Evolutionary conservation across 805 yeast species (phyloP).

Genomic region (Barnettozyma wickerhamii): DNA sequence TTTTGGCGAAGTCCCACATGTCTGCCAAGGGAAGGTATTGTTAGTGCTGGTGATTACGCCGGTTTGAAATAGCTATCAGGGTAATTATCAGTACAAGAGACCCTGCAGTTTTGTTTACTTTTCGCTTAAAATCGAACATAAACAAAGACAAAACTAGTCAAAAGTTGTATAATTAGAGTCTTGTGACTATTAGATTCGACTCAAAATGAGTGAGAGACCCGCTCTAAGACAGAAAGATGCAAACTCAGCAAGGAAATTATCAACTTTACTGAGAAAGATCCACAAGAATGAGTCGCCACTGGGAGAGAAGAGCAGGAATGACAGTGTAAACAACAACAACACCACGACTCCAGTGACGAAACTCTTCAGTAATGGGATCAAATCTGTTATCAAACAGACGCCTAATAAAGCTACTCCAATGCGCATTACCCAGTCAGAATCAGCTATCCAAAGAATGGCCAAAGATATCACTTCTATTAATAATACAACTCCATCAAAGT

Average conservation of each 20-base stretch:
- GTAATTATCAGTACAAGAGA: neutral
- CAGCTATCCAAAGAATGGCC: neutral
- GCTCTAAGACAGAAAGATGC: neutral
- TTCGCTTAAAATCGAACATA: too few species aligned
- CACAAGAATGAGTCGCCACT: neutral
- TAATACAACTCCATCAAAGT: neutral
- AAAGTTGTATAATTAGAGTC: too few species aligned
- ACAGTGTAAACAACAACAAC: neutral
- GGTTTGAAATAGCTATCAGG: neutral
- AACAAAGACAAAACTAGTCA: too few species aligned
- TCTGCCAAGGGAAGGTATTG: neutral
- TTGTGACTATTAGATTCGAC: too few species aligned
- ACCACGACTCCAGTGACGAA: neutral
- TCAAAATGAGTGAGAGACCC: constrained; percentile 1
- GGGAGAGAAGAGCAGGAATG: neutral
- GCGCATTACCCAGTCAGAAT: neutral
- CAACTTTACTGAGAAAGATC: neutral
- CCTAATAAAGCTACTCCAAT: too few species aligned
- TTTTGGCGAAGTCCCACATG: too few species aligned
- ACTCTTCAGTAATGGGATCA: neutral
- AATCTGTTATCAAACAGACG: too few species aligned
- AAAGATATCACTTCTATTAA: neutral
- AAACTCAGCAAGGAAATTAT: neutral
- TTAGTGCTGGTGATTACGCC: neutral
- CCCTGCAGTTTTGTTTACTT: constrained; percentile 3